Base-by-base conservation (phyloP, 1,139 yeast genomes). In the Geotrichum armillariae region DNA sequence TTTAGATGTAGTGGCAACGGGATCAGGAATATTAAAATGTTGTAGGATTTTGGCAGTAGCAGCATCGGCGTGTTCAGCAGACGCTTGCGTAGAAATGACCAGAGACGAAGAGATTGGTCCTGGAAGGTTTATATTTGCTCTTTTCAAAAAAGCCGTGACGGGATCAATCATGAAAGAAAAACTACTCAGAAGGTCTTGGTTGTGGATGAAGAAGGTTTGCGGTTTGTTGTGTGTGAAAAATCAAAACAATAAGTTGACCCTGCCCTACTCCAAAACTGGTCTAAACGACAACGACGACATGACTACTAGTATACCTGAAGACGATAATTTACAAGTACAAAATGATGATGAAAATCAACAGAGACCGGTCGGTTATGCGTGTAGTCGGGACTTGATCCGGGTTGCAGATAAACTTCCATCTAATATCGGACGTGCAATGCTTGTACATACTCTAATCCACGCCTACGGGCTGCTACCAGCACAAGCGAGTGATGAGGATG, bases 331-430 rank as follows among this genome's bases (percentile, higher is more conserved):
- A 31, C n/a, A n/a, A n/a, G n/a, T n/a, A n/a, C n/a, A n/a, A n/a
- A n/a, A n/a, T n/a, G n/a, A n/a, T n/a, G n/a, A n/a, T n/a, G n/a
- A n/a, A n/a, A n/a, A n/a, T n/a, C n/a, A n/a, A n/a, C n/a, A n/a
- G 11, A 36, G 46, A 20, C 27, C 51, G 3, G 58, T 63, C 16
- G 69, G 63, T 6, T 66, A 66, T 47, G 66, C 61, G 23, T 58
- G 55, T 40, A 60, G 61, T 45, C 52, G 49, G 14, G 56, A 52
- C 35, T 55, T 75, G 71, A 44, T 71, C 61, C 2, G 68, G 62
- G 56, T 74, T 59, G 59, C 63, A 18, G 83, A 80, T 53, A 57
- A 66, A 27, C 66, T 80, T 2, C 85, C 85, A 0, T 70, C 84
- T 0, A 81, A 81, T 57, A 61, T 61, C 11, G 79, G 76, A 1